Conservation (phyloP, 2,329 filamentous ascomycete genomes). For the Aphanoascus verrucosus region DNA sequence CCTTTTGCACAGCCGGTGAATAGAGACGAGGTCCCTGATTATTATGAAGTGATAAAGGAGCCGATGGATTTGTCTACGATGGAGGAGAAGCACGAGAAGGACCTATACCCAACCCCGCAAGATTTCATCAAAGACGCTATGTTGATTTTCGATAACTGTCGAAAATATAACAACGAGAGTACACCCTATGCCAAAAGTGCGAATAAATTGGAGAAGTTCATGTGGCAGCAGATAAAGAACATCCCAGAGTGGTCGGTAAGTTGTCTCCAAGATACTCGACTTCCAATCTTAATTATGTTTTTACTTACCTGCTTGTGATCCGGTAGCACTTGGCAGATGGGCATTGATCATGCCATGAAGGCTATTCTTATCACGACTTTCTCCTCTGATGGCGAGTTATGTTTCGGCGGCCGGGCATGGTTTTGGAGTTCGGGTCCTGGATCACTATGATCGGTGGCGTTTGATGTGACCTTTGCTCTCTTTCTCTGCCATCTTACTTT, state of each 20-base stretch:
- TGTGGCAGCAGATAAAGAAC: slow-evolving; percentile 86
- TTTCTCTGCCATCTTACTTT: too few relatives aligned
- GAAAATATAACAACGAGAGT: slow-evolving; percentile 90
- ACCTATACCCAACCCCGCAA: slow-evolving; percentile 81
- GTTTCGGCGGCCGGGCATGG: too few relatives aligned
- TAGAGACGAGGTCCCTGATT: slow-evolving; percentile 92
- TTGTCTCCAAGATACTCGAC: slow-evolving; percentile 15
- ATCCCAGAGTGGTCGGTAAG: slow-evolving; percentile 80
- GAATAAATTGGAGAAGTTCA: slow-evolving; percentile 83
- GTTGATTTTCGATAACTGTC: slow-evolving; percentile 88
- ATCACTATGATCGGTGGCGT: too few relatives aligned
- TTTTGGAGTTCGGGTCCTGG: too few relatives aligned
- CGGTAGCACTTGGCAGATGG: slow-evolving; percentile 6
- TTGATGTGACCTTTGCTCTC: too few relatives aligned
- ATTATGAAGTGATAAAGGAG: slow-evolving; percentile 96
- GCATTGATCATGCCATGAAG: background rate
- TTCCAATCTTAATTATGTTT: background rate
- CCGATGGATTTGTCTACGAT: slow-evolving; percentile 96
- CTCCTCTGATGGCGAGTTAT: too few relatives aligned
- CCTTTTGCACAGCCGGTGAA: slow-evolving; percentile 91
- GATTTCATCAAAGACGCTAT: slow-evolving; percentile 84
- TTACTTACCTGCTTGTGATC: background rate
- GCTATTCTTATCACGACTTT: too few relatives aligned
- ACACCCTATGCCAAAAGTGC: slow-evolving; percentile 93
- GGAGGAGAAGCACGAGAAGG: slow-evolving; percentile 89